Evolutionary conservation across 441 rosid genomes (phyloP), one percentile per base, ranked within the genome.

Genomic region (Arabidopsis hybrid): DNA sequence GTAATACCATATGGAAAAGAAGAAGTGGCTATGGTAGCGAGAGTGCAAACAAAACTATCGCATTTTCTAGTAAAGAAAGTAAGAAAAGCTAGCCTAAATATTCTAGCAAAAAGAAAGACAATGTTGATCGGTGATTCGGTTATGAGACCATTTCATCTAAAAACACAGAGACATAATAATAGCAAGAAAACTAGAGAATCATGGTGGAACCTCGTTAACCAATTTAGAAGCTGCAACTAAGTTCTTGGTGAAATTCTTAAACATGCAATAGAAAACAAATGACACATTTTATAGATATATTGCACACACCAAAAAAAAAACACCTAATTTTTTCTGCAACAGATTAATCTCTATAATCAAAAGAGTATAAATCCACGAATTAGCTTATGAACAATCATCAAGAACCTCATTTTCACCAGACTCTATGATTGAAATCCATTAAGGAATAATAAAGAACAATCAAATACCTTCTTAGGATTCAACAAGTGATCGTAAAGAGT

Each of bases 221-320:
- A 95, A 76, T 84, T 82, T 95, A 55, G 91, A 87, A 70, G 98
- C 98, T 69, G 97, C 83, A 73, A 93, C 68, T 80, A 95, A 71
- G 82, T 92, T 92, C 88, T 89, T 95, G 84, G n/a, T 21, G 26
- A 12, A 7, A 0, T n/a, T 39, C 34, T 13, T 46, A 42, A 63
- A 32, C 12, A 18, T 18, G 18, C 5, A 65, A 36, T 3, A 6
- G 3, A 60, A 60, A 9, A 31, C 38, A 6, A 65, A 35, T 18
- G 13, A 3, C 12, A 10, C 43, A 46, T 47, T 10, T 36, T n/a
- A n/a, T 26, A 8, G 12, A 59, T 8, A 60, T 38, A 46, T 38
- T 10, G 13, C n/a, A 58, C 43, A 32, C 29, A 46, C 8, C n/a
- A n/a, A n/a, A n/a, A n/a, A n/a, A n/a, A n/a, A n/a, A 7, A 8